Percentiles rank a stretch among this genome's conserved stretches.
Evolutionary conservation across 2,329 filamentous ascomycete species (phyloP).

Genomic region (Pseudocercospora macadamiae): DNA sequence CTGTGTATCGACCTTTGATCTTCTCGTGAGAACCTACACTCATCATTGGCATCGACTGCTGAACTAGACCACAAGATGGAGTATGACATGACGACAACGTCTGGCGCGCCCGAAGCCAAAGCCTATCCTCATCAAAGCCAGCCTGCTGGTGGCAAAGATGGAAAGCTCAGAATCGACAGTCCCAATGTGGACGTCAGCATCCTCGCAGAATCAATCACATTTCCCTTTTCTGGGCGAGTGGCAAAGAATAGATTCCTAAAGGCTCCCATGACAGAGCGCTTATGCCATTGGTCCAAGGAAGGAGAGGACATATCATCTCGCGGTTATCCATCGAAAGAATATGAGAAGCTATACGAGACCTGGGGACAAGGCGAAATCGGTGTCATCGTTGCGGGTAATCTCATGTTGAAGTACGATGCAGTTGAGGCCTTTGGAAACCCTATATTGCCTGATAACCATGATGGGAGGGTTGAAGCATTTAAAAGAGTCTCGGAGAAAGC

Average conservation of each 20-base stretch:
- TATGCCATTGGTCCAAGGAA: slow-evolving; percentile 34
- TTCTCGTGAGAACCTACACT: too few relatives aligned
- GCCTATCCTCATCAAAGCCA: slow-evolving; percentile 28
- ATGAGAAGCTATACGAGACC: slow-evolving; percentile 32
- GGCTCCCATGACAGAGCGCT: slow-evolving; percentile 38
- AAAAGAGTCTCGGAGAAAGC: slow-evolving; percentile 25
- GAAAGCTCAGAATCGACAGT: slow-evolving; percentile 30
- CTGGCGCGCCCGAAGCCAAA: slow-evolving; percentile 25
- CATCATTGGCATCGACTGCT: not conserved
- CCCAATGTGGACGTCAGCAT: slow-evolving; percentile 26
- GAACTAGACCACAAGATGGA: slow-evolving; percentile 23
- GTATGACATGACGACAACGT: slow-evolving; percentile 28
- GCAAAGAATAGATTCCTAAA: slow-evolving; percentile 38
- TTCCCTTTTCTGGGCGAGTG: slow-evolving; percentile 34
- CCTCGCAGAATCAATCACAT: slow-evolving; percentile 31
- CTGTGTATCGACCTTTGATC: too few relatives aligned
- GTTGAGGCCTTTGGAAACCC: slow-evolving; percentile 38
- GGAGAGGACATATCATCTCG: slow-evolving; percentile 29
- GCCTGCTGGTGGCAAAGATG: slow-evolving; percentile 20
- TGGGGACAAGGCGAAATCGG: slow-evolving; percentile 38
- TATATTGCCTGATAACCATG: slow-evolving; percentile 34
- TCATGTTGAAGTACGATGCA: slow-evolving; percentile 36
- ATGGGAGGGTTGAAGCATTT: slow-evolving; percentile 31
- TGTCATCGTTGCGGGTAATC: slow-evolving; percentile 36
- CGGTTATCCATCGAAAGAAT: slow-evolving; percentile 33